Conservation (phyloP, 257 asterid genomes). For the Leonotis leonurus region DNA sequence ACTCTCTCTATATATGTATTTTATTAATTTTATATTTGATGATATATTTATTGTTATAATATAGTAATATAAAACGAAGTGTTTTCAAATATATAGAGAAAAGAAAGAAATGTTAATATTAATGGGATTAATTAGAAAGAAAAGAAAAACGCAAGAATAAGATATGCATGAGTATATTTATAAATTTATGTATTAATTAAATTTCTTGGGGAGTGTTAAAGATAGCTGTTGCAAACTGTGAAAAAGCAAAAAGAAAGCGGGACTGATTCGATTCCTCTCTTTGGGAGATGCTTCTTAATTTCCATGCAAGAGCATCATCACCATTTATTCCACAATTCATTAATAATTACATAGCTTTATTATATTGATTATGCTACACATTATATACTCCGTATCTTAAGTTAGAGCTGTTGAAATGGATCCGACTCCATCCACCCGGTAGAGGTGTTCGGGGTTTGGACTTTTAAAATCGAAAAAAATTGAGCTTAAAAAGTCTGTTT, state of each 20-base stretch:
- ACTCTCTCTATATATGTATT: too few species aligned
- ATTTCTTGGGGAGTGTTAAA: slow-evolving; percentile 81
- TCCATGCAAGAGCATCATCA: slow-evolving; percentile 18
- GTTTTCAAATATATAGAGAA: slow-evolving; percentile 28
- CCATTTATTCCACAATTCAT: background rate
- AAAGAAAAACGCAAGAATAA: slow-evolving; percentile 18
- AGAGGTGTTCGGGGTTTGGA: too few species aligned
- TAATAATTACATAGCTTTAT: background rate
- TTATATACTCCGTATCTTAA: too few species aligned
- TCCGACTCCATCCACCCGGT: too few species aligned
- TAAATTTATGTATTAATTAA: background rate
- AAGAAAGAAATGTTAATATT: slow-evolving; percentile 16
- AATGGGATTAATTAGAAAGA: slow-evolving; percentile 14
- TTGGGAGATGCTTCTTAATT: slow-evolving; percentile 63
- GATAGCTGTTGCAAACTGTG: slow-evolving; percentile 71
- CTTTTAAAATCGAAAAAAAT: too few species aligned
- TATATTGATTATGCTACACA: background rate
- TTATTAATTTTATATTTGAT: too few species aligned
- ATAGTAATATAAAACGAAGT: too few species aligned
- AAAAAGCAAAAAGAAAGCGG: slow-evolving; percentile 52
- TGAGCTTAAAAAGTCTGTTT: too few species aligned
- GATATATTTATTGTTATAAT: too few species aligned
- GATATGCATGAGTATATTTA: slow-evolving; percentile 16
- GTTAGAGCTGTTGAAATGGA: too few species aligned
- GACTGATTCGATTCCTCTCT: slow-evolving; percentile 70